These are phyloP conservation scores for Trichoderma koningii DNA, from an alignment of 2,329 filamentous ascomycete species.

Conservation along the genomic window DNA sequence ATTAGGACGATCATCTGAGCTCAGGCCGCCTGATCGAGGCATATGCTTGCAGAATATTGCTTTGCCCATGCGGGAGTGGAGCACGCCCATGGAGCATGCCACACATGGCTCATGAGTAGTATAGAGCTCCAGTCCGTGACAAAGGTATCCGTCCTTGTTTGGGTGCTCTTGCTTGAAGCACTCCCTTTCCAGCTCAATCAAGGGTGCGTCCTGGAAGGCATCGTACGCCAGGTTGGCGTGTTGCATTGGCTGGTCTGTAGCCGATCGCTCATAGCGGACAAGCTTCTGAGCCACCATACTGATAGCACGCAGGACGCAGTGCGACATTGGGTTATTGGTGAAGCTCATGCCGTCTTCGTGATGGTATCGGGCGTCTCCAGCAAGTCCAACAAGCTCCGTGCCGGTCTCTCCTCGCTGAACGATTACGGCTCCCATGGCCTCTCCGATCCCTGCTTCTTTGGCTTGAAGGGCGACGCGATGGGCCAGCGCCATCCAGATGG, in stretches of 20 bases:
- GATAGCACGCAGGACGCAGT: slow-evolving; percentile 76
- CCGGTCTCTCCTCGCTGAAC: slow-evolving; percentile 62
- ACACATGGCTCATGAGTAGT: slow-evolving; percentile 94
- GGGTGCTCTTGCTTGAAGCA: slow-evolving; percentile 67
- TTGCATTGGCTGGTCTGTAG: slow-evolving; percentile 40
- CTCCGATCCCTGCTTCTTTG: slow-evolving; percentile 60
- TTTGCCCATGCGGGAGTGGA: slow-evolving; percentile 88
- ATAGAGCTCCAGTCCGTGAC: slow-evolving; percentile 90
- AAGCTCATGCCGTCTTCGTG: slow-evolving; percentile 50
- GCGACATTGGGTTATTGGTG: slow-evolving; percentile 73
- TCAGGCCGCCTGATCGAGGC: slow-evolving; percentile 78
- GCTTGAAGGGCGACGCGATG: slow-evolving; percentile 63
- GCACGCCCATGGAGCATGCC: slow-evolving; percentile 94
- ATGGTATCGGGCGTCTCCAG: slow-evolving; percentile 74
- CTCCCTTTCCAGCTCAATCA: slow-evolving; percentile 65
- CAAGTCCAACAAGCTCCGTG: slow-evolving; percentile 67
- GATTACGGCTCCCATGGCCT: slow-evolving; percentile 73
- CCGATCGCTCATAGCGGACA: slow-evolving; percentile 56
- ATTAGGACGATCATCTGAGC: slow-evolving; percentile 68
- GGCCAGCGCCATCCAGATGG: slow-evolving; percentile 69
- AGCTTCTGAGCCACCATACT: slow-evolving; percentile 76
- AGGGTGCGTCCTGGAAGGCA: slow-evolving; percentile 67
- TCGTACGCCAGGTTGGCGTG: slow-evolving; percentile 55
- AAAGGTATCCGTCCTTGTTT: slow-evolving; percentile 81
- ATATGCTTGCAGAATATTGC: slow-evolving; percentile 81